Conservation (phyloP, 2,329 filamentous ascomycete species). For the Alternaria panax region DNA sequence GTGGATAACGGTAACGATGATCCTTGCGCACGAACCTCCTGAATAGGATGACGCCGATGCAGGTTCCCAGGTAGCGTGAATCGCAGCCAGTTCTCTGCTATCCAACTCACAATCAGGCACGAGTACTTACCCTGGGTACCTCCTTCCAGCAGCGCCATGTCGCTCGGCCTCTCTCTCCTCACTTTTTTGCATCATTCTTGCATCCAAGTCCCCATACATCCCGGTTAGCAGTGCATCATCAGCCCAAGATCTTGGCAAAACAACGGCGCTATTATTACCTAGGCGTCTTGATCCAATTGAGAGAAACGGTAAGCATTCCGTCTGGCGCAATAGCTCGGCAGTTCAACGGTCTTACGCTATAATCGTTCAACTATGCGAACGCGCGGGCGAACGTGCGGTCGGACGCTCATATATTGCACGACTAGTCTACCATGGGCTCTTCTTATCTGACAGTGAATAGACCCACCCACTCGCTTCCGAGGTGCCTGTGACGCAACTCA, state of each 20-base stretch:
- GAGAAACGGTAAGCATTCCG: constrained; percentile 25
- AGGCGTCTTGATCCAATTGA: constrained; percentile 6
- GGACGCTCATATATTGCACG: background rate
- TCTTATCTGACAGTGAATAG: constrained; percentile 24
- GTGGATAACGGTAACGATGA: background rate
- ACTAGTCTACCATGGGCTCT: constrained; percentile 6
- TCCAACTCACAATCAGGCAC: background rate
- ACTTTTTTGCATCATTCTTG: background rate
- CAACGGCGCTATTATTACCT: background rate
- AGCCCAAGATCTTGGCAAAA: constrained; percentile 2
- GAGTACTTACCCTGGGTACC: constrained; percentile 6
- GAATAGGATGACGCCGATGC: background rate
- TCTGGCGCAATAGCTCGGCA: background rate
- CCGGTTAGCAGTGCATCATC: constrained; percentile 9
- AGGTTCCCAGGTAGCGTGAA: constrained; percentile 4
- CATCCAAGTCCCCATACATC: background rate
- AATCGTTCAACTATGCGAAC: constrained; percentile 6
- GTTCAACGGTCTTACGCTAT: constrained; percentile 9
- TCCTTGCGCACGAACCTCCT: constrained; percentile 1
- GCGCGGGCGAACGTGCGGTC: background rate
- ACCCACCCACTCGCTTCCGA: constrained; percentile 11
- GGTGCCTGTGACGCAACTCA: constrained; percentile 14
- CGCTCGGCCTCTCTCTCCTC: constrained; percentile 10
- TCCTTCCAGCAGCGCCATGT: constrained; percentile 4
- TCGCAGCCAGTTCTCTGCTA: background rate